Evolutionary conservation across 1,284 basidiomycete species (phyloP).

Genomic region (Erythrobasidium hasegawianum): DNA sequence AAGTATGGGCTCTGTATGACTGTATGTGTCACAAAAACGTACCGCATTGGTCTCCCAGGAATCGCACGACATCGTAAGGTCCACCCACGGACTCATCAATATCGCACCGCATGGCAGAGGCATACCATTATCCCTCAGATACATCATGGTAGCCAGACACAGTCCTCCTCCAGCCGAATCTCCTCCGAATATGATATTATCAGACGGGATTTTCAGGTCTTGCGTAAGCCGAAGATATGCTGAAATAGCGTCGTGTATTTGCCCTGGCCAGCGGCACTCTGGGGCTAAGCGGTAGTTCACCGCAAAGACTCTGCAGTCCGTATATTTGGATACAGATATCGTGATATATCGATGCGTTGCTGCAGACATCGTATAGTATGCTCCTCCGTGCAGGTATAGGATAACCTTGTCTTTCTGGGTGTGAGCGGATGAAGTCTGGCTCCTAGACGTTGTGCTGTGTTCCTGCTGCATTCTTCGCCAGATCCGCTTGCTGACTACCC

Average conservation of each 20-base stretch:
- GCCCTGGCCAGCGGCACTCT: slow-evolving; percentile 88
- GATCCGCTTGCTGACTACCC: slow-evolving; percentile 87
- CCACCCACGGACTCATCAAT: slow-evolving; percentile 89
- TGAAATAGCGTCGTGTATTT: slow-evolving; percentile 82
- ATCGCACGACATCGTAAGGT: slow-evolving; percentile 68
- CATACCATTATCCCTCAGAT: slow-evolving; percentile 64
- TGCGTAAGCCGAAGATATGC: slow-evolving; percentile 83
- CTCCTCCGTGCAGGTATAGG: slow-evolving; percentile 90
- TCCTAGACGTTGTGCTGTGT: slow-evolving; percentile 50
- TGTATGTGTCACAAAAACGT: too few relatives aligned
- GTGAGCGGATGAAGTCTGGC: not conserved
- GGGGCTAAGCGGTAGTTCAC: slow-evolving; percentile 94
- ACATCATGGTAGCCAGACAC: slow-evolving; percentile 80
- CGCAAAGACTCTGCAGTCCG: slow-evolving; percentile 92
- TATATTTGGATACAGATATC: slow-evolving; percentile 83
- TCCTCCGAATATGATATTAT: slow-evolving; percentile 81
- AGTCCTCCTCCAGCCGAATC: slow-evolving; percentile 62
- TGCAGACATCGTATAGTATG: slow-evolving; percentile 89
- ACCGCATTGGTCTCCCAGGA: slow-evolving; percentile 90
- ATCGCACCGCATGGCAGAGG: slow-evolving; percentile 75
- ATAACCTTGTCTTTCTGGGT: slow-evolving; percentile 57
- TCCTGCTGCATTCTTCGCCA: slow-evolving; percentile 85
- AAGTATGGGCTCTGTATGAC: not conserved
- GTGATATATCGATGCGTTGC: slow-evolving; percentile 90
- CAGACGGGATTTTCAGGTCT: slow-evolving; percentile 82